Conservation (phyloP, 345 rosid genomes). For the Punica granatum region DNA sequence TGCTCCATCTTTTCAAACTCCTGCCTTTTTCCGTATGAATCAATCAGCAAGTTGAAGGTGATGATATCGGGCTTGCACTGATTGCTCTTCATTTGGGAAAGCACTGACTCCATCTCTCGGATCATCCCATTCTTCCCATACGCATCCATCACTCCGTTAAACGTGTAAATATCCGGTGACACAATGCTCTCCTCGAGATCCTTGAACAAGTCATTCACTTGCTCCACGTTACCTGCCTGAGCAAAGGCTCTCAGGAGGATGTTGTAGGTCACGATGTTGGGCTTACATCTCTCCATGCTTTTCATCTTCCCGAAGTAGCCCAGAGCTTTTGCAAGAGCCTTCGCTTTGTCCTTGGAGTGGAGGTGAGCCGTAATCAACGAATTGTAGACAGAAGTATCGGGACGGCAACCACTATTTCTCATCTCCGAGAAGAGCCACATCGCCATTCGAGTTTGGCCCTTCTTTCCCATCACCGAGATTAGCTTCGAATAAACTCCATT, state of each 20-base stretch:
- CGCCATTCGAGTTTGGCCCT: conserved; percentile 86
- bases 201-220: conserved; percentile 67
- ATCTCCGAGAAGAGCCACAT: conserved; percentile 98
- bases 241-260: conserved; percentile 88
- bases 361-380: conserved; percentile 87
- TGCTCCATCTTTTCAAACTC: conserved; percentile 94
- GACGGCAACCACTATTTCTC: conserved; percentile 92
- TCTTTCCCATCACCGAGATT: conserved; percentile 80
- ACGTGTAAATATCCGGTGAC: conserved; percentile 71
- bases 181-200: conserved; percentile 53
- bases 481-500: conserved; percentile 79
- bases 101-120: conserved; percentile 78
- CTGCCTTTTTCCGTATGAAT: conserved; percentile 77
- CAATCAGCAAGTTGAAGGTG: conserved; percentile 75
- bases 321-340: conserved; percentile 71
- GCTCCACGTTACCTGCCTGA: conserved; percentile 59
- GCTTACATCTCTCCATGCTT: conserved; percentile 65
- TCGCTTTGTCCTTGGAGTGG: conserved; percentile 66
- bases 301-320: conserved; percentile 84
- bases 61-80: conserved; percentile 76
- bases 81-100: conserved; percentile 61
- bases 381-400: conserved; percentile 84
- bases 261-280: conserved; percentile 82
- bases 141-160: conserved; percentile 91
- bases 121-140: conserved; percentile 94